Evolutionary conservation across 164 flowering plant genomes (phyloP).

Genomic region (Vitis labrusca): DNA sequence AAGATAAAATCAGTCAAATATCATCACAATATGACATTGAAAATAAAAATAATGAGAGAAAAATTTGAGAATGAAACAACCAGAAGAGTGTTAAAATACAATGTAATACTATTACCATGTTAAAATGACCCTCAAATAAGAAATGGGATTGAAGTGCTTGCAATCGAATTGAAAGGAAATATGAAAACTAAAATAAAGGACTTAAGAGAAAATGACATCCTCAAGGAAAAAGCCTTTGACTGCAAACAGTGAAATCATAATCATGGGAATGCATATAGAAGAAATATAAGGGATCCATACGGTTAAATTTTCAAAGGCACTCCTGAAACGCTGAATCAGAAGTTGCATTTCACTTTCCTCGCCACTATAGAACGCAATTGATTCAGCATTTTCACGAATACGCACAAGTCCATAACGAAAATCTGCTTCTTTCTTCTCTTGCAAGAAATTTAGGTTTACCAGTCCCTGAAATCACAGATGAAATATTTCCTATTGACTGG

Average conservation of each 20-base stretch:
- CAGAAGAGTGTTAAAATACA: too few species aligned
- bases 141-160: not conserved
- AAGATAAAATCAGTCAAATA: too few species aligned
- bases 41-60: too few species aligned
- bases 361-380: slow-evolving; percentile 96
- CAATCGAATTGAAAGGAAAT: not conserved
- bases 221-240: not conserved
- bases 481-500: not conserved
- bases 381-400: slow-evolving; percentile 96
- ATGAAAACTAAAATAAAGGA: not conserved
- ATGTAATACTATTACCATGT: not conserved
- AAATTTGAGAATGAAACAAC: too few species aligned
- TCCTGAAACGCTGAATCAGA: slow-evolving; percentile 79
- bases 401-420: slow-evolving; percentile 98
- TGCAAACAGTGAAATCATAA: slow-evolving; percentile 9
- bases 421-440: slow-evolving; percentile 99
- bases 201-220: not conserved
- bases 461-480: slow-evolving; percentile 56
- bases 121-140: not conserved
- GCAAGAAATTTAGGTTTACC: slow-evolving; percentile 82
- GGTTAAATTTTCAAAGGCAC: slow-evolving; percentile 84
- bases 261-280: not conserved
- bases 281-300: slow-evolving; percentile 39
- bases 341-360: slow-evolving; percentile 90
- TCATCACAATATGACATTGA: too few species aligned